These are phyloP conservation scores for Heliophila coronopifolia DNA, from an alignment of 441 rosid species.

Conservation along the genomic window DNA sequence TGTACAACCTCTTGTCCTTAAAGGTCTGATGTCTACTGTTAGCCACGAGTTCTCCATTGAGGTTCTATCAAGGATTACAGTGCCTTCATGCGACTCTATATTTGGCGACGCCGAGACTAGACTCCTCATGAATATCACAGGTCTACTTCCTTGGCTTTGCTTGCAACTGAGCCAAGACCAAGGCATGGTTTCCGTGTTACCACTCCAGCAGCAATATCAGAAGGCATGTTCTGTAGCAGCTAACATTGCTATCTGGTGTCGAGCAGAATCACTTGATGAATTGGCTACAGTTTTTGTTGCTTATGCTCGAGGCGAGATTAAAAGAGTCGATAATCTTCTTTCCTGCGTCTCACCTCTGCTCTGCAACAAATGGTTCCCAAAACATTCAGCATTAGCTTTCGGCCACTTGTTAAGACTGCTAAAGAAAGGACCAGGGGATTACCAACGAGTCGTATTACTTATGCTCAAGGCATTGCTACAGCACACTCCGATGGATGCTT, in stretches of 20 bases:
- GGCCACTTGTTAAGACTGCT: constrained; percentile 87
- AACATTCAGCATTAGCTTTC: constrained; percentile 92
- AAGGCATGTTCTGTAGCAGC: constrained; percentile 85
- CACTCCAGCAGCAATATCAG: constrained; percentile 78
- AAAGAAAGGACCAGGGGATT: constrained; percentile 92
- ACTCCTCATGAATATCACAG: constrained; percentile 91
- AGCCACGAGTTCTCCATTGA: constrained; percentile 86
- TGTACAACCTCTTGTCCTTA: constrained; percentile 93
- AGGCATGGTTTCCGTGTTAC: constrained; percentile 50
- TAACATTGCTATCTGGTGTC: constrained; percentile 82
- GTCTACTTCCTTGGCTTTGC: constrained; percentile 98
- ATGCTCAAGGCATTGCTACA: constrained; percentile 93
- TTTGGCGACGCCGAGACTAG: constrained; percentile 92
- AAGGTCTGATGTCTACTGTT: constrained; percentile 89
- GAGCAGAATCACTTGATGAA: constrained; percentile 69
- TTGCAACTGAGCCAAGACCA: constrained; percentile 80
- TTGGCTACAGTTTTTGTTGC: constrained; percentile 67
- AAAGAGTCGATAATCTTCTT: constrained; percentile 69
- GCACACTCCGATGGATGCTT: constrained; percentile 96
- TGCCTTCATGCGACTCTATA: constrained; percentile 89
- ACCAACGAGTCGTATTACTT: constrained; percentile 83
- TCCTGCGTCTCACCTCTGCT: constrained; percentile 79
- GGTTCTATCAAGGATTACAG: constrained; percentile 79
- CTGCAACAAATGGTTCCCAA: constrained; percentile 93
- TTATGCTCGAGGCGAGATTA: constrained; percentile 71